phyloP scores from a whole-genome alignment of 2,329 filamentous ascomycete genomes.

The Cladophialophora carrionii region DNA sequence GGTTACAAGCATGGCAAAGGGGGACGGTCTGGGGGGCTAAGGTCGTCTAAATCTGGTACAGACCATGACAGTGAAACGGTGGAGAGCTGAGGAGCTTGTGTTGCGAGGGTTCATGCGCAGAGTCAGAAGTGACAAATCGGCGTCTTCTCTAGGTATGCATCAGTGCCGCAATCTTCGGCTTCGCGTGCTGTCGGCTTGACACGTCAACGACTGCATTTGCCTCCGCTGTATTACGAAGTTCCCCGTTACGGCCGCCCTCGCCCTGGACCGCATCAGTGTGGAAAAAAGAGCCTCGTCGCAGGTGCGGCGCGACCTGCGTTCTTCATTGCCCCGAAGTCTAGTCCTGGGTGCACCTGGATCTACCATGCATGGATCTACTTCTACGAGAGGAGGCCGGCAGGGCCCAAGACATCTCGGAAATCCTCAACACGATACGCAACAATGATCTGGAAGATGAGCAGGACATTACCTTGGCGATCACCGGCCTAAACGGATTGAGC shows the following conservation, averaged over 20 bases:
- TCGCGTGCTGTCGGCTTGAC: constrained; percentile 36
- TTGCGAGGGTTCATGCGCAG: constrained; percentile 25
- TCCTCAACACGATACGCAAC: constrained; percentile 55
- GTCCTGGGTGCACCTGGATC: constrained; percentile 16
- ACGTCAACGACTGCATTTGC: constrained; percentile 37
- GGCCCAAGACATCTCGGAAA: constrained; percentile 58
- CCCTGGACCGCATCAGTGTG: constrained; percentile 10
- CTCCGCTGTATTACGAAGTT: constrained; percentile 33
- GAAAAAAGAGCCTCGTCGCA: constrained; percentile 29
- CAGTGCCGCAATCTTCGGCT: constrained; percentile 27
- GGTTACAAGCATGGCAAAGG: constrained; percentile 5
- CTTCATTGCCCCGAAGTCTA: constrained; percentile 12
- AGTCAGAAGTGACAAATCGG: constrained; percentile 31
- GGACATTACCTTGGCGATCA: constrained; percentile 58
- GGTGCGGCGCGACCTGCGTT: constrained; percentile 12
- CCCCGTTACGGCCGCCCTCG: constrained; percentile 18
- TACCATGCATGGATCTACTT: constrained; percentile 44
- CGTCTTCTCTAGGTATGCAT: constrained; percentile 28
- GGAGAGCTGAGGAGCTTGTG: constrained; percentile 29
- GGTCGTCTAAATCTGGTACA: constrained; percentile 28
- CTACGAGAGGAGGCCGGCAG: constrained; percentile 51
- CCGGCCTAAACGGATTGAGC: constrained; percentile 60
- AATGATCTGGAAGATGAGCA: constrained; percentile 56
- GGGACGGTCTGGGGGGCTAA: constrained; percentile 11
- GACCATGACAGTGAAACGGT: constrained; percentile 22